Conservation (phyloP, 768 basidiomycete genomes). For the Hypholoma sublateritium region DNA sequence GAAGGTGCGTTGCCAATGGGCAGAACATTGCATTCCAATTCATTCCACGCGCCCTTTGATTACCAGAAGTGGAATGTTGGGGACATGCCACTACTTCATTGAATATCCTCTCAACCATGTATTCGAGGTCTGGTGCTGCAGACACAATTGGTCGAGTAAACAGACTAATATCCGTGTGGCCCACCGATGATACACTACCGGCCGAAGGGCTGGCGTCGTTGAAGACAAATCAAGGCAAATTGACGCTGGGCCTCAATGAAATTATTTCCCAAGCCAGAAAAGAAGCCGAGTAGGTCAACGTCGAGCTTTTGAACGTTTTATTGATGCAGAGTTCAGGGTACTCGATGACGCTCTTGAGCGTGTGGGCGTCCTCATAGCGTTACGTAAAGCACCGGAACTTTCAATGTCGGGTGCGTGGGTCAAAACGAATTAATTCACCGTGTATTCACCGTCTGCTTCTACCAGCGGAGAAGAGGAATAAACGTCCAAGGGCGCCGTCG, state of each 20-base stretch:
- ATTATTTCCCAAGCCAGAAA: constrained; percentile 57
- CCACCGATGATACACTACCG: constrained; percentile 65
- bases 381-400: constrained; percentile 70
- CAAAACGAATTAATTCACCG: not conserved
- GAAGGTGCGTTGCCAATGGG: constrained; percentile 55
- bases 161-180: constrained; percentile 69
- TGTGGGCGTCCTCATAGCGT: constrained; percentile 65
- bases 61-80: constrained; percentile 76
- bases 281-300: constrained; percentile 58
- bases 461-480: constrained; percentile 67
- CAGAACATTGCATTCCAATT: constrained; percentile 13
- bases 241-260: constrained; percentile 60
- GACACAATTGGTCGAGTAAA: constrained; percentile 76
- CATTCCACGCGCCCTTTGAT: constrained; percentile 15
- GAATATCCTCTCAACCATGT: constrained; percentile 52
- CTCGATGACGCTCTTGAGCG: constrained; percentile 73
- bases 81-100: constrained; percentile 64
- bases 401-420: constrained; percentile 49
- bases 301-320: constrained; percentile 5
- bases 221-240: constrained; percentile 61
- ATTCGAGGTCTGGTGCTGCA: constrained; percentile 43
- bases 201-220: constrained; percentile 67
- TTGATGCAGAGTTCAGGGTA: constrained; percentile 41
- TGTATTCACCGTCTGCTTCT: not conserved
- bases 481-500: constrained; percentile 72